These are phyloP conservation scores for Haplographium delicatum DNA, from an alignment of 495 filamentous ascomycete genomes.

Conservation along the genomic window DNA sequence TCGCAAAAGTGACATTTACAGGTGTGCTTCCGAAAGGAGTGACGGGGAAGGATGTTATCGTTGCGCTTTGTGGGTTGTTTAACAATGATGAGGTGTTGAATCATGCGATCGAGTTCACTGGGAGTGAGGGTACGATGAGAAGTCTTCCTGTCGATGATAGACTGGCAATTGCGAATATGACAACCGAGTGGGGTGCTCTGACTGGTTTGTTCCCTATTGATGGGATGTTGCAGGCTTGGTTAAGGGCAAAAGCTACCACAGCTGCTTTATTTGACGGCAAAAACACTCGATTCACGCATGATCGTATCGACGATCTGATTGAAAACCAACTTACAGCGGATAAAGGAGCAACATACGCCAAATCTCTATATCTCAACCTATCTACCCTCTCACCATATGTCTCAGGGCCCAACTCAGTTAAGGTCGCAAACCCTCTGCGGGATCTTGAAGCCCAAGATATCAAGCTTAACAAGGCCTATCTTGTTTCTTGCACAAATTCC, in stretches of 20 bases:
- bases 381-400: slow-evolving; percentile 83
- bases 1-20: slow-evolving; percentile 73
- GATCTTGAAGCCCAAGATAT: slow-evolving; percentile 72
- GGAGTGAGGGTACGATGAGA: slow-evolving; percentile 68
- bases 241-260: slow-evolving; percentile 67
- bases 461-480: slow-evolving; percentile 77
- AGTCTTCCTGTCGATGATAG: slow-evolving; percentile 74
- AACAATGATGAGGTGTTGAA: slow-evolving; percentile 89
- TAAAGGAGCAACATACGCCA: slow-evolving; percentile 74
- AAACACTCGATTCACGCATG: slow-evolving; percentile 58
- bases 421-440: slow-evolving; percentile 70
- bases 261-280: slow-evolving; percentile 48
- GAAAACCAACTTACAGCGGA: slow-evolving; percentile 64
- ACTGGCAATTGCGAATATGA: slow-evolving; percentile 90
- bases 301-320: slow-evolving; percentile 66
- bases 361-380: slow-evolving; percentile 70
- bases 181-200: slow-evolving; percentile 89
- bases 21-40: slow-evolving; percentile 75
- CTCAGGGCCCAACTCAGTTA: slow-evolving; percentile 88
- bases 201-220: slow-evolving; percentile 85
- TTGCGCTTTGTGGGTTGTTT: slow-evolving; percentile 83
- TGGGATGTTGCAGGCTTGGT: slow-evolving; percentile 63
- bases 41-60: slow-evolving; percentile 92
- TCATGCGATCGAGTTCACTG: slow-evolving; percentile 86
- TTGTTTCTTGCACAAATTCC: slow-evolving; percentile 89